Conservation (phyloP, 1,284 basidiomycete genomes). For the Rhodotorula sp. region DNA sequence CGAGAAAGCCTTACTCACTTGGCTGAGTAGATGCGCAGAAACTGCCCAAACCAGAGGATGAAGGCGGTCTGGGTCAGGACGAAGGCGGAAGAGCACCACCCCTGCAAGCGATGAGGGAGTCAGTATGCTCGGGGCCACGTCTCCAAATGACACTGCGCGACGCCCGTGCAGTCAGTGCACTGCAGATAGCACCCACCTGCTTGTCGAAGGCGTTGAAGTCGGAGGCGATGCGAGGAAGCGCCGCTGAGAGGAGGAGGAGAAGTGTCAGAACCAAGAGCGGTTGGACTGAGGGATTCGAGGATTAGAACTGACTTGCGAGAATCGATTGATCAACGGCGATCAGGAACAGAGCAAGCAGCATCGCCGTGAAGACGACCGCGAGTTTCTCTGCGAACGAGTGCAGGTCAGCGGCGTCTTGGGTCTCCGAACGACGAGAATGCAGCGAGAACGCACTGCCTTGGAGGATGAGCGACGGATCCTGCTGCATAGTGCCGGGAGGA, state of each 20-base stretch:
- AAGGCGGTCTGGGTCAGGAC: constrained; percentile 52
- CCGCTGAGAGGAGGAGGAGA: constrained; percentile 51
- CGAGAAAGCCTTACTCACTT: constrained; percentile 50
- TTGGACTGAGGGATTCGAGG: too few species aligned
- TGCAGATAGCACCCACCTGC: constrained; percentile 36
- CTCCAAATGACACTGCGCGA: too few species aligned
- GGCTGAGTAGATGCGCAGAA: constrained; percentile 47
- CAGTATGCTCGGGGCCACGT: too few species aligned
- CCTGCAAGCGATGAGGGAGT: constrained; percentile 35
- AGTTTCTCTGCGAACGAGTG: constrained; percentile 22
- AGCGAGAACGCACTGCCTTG: not conserved
- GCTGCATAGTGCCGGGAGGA: not conserved
- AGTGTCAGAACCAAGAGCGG: not conserved
- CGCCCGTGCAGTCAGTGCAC: too few species aligned
- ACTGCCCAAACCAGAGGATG: constrained; percentile 52
- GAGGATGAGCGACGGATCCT: constrained; percentile 5
- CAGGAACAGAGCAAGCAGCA: constrained; percentile 35
- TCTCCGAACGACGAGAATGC: not conserved
- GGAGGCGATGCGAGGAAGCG: constrained; percentile 52
- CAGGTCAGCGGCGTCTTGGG: too few species aligned
- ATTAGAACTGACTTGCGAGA: constrained; percentile 12
- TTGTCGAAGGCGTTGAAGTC: constrained; percentile 54
- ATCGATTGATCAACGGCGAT: constrained; percentile 16
- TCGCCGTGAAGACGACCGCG: constrained; percentile 38
- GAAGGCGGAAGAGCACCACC: constrained; percentile 54